phyloP scores from a whole-genome alignment of 768 basidiomycete genomes.

The Hericium alpestre region DNA sequence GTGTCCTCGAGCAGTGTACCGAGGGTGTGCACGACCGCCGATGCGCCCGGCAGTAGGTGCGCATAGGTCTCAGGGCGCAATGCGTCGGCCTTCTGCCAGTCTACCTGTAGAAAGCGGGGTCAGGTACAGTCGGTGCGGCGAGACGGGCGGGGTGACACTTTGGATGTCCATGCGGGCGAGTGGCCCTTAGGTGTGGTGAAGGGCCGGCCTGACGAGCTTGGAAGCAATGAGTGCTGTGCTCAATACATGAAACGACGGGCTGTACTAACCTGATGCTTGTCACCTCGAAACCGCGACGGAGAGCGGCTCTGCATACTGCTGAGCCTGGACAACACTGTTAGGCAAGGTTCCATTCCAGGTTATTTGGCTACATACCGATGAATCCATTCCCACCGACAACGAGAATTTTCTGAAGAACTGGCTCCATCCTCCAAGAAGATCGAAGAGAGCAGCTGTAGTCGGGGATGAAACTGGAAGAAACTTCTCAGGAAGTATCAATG shows the following conservation, averaged over 20 bases:
- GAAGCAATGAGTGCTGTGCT: background rate
- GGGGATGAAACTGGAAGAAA: too few species aligned
- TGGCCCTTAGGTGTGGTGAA: slow-evolving; percentile 87
- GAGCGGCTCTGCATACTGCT: slow-evolving; percentile 81
- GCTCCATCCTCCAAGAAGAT: slow-evolving; percentile 1
- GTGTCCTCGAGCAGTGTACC: slow-evolving; percentile 80
- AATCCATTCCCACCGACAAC: slow-evolving; percentile 99
- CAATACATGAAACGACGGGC: background rate
- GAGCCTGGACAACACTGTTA: slow-evolving; percentile 49
- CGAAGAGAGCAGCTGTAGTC: too few species aligned
- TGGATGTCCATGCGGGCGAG: slow-evolving; percentile 71
- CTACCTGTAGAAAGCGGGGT: slow-evolving; percentile 42
- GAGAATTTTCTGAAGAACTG: slow-evolving; percentile 51
- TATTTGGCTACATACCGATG: slow-evolving; percentile 46
- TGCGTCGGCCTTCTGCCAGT: slow-evolving; percentile 81
- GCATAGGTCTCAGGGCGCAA: slow-evolving; percentile 66
- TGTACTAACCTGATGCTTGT: slow-evolving; percentile 71
- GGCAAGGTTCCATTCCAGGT: background rate
- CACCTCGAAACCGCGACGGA: slow-evolving; percentile 76
- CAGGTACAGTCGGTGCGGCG: background rate
- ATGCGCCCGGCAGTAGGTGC: slow-evolving; percentile 51
- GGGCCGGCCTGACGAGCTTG: slow-evolving; percentile 77
- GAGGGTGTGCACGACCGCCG: slow-evolving; percentile 86
- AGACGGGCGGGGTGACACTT: slow-evolving; percentile 33
- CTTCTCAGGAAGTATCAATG: too few species aligned